Evolutionary conservation across 495 filamentous ascomycete species (phyloP), one percentile per base, ranked within the genome.

Genomic region (Neurospora sp.): DNA sequence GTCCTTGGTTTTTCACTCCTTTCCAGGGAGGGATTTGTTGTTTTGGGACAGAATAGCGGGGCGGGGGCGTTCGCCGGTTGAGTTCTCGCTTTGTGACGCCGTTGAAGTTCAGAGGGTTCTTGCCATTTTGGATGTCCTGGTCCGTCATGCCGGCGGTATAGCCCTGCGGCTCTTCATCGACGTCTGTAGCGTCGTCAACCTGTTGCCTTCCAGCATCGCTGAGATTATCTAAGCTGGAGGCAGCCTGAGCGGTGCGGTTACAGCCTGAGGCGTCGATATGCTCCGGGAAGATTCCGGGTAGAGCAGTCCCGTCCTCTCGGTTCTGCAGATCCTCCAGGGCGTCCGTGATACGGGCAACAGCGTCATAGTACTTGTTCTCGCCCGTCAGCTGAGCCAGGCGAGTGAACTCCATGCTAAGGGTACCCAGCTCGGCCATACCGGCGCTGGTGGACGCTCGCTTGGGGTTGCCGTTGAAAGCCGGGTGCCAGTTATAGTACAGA

Each of bases 391-490:
- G 96, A 5, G 96, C 92, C 53, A 99, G 85, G 35, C 96, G 89
- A 7, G 96, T 99, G 79, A 98, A 98, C 81, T 99, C 96, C 81
- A 99, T 85, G n/a, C 91, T 91, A 53, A 99, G 85, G 27, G 93
- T 94, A 10, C 96, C 96, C 61, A 99, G 80, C 80, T 99, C 96
- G 0, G 96, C 94, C 31, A 96, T 84, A 41, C 91, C 87, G 31
- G 89, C 88, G 70, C 84, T 83, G 18, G 79, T 83, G 74, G 85
- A 86, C 0, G 93, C 93, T 42, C 88, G 87, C 76, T 92, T 91
- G 12, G 89, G 88, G 70, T 89, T 85, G 41, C 85, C 86, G 69
- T 88, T 89, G 75, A 86, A 89, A 14, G 84, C 82, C 37, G 94
- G 93, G 41, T 89, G 88, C 94, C 94, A 97, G 68, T 88, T 85